Base-by-base conservation (phyloP, 208 protist species). In the Acanthamoeba culbertsoni region DNA sequence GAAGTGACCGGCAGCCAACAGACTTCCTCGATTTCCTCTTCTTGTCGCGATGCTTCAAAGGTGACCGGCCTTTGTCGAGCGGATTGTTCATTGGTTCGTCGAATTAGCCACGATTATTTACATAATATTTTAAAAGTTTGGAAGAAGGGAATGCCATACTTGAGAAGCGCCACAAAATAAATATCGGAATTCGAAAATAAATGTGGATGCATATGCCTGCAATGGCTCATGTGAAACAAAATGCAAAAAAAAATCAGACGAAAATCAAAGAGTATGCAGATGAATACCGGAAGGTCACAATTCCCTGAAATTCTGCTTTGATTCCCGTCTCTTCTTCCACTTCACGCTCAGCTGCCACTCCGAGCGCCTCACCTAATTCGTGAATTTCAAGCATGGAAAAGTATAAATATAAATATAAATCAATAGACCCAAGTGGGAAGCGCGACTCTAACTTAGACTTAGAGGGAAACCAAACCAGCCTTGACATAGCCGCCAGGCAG, bases 401-500 rank as follows among this genome's bases (percentile, higher is more conserved):
- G 18, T 55, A 55, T 23, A 55, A 23, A 55, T 23, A 55, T 55
- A 55, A 55, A 55, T 23, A 55, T 40, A 75, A 40, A 75, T n/a
- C 16, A 31, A 75, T 31, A 75, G 20, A 14, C 7, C 10, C 10
- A 40, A 75, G n/a, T 75, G 16, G 63, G 10, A 33, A 75, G 20
- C 20, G n/a, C n/a, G 63, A 7, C 14, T 0, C 20, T 37, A 33
- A 6, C 20, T 0, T 0, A 33, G 37, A 77, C 1, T 20, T 1
- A n/a, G 6, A 0, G 35, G 23, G 20, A 0, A 10, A 26, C n/a
- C 16, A 16, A 6, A 89, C 82, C 82, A 20, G 82, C 82, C 55
- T 89, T 89, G 48, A 89, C 82, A 37, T 89, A 89, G 82, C 82
- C 82, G 4, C 82, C 82, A n/a, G 82, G 82, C 51, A 89, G 55